Conservation (phyloP, 441 rosid species). For the Cnidoscolus chayamansa region DNA sequence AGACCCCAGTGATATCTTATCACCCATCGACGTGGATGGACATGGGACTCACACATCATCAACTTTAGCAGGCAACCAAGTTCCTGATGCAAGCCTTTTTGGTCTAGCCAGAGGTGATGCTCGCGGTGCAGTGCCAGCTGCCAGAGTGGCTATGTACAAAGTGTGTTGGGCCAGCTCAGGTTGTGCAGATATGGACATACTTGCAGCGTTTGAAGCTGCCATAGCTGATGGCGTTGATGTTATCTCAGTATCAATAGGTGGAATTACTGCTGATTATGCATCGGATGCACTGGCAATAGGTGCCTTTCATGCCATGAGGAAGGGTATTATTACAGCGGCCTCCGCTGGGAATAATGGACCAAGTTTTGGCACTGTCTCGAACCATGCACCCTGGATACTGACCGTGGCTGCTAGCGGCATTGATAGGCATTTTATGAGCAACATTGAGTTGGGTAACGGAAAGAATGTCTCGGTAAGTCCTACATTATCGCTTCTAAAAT, state of each 20-base stretch:
- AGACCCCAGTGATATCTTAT: constrained; percentile 50
- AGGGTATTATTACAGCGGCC: constrained; percentile 71
- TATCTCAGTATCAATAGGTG: constrained; percentile 76
- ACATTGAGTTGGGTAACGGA: constrained; percentile 56
- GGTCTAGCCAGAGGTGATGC: constrained; percentile 73
- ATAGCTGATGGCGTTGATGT: constrained; percentile 75
- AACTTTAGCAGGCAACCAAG: constrained; percentile 61
- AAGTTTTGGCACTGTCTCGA: constrained; percentile 46
- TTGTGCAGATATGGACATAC: constrained; percentile 83
- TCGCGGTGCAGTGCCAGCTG: constrained; percentile 83
- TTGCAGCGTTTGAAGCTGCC: constrained; percentile 80
- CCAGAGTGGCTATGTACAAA: constrained; percentile 76
- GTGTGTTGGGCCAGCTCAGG: constrained; percentile 81
- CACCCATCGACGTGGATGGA: constrained; percentile 72
- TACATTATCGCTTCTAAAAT: not conserved
- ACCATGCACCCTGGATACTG: constrained; percentile 66
- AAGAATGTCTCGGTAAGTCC: constrained; percentile 44
- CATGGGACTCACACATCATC: constrained; percentile 95
- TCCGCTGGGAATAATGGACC: constrained; percentile 76
- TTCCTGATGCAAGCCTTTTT: constrained; percentile 53
- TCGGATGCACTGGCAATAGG: constrained; percentile 63
- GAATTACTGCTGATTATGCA: constrained; percentile 30
- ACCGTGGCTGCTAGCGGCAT: constrained; percentile 68
- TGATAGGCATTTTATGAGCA: constrained; percentile 57
- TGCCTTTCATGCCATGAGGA: constrained; percentile 73